Conservation (phyloP, 2,329 filamentous ascomycete genomes). For the Catunica adiposa region DNA sequence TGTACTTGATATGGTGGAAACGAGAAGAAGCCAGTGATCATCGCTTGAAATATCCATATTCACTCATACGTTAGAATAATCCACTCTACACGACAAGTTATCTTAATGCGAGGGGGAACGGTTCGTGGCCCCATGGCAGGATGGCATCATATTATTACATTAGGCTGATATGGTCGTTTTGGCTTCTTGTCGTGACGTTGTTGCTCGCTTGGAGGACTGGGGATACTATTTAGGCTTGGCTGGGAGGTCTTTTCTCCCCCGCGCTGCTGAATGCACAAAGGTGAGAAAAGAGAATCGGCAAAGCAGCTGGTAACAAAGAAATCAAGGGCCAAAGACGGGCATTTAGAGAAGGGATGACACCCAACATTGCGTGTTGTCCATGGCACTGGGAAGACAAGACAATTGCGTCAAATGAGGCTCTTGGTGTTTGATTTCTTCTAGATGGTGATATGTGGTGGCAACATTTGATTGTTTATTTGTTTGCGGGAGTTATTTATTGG, state of each 20-base stretch:
- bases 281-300: constrained; percentile 6
- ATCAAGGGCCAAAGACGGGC: not conserved
- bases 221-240: not conserved
- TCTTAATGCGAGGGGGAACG: not conserved
- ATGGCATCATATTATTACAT: not conserved
- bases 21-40: not conserved
- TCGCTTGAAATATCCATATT: not conserved
- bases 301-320: not conserved
- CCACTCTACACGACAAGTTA: not conserved
- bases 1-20: not conserved
- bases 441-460: no score
- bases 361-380: no score
- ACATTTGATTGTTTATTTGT: no score
- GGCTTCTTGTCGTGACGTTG: not conserved
- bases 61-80: not conserved
- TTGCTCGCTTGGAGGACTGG: not conserved
- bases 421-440: no score
- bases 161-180: not conserved
- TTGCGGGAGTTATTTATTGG: no score
- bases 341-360: not conserved
- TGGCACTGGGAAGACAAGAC: no score
- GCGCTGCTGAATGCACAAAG: not conserved
- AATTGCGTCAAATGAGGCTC: no score
- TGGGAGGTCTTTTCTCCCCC: not conserved
- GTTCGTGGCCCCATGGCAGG: not conserved